Evolutionary conservation across 1,284 basidiomycete genomes (phyloP).

Genomic region (Malassezia slooffiae): DNA sequence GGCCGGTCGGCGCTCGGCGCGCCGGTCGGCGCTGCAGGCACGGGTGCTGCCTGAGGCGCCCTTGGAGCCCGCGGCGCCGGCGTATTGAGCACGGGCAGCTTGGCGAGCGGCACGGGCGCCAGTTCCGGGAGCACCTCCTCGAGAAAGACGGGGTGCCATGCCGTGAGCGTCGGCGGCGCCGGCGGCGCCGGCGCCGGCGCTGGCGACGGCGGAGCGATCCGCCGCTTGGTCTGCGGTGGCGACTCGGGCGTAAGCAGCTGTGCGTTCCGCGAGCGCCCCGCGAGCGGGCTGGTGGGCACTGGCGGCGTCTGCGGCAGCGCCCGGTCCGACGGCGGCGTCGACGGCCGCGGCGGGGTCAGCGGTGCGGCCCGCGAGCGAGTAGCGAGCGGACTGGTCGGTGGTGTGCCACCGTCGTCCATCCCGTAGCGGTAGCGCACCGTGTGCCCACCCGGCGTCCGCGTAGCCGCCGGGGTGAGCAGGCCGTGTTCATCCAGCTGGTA

Average conservation of each 20-base stretch:
- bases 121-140: background rate
- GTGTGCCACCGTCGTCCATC: background rate
- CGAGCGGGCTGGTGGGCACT: background rate
- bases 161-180: background rate
- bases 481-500: background rate
- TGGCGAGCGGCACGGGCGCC: constrained; percentile 5
- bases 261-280: background rate
- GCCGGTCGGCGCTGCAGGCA: background rate
- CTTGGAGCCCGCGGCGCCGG: background rate
- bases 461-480: constrained; percentile 9
- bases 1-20: background rate
- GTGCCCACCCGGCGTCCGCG: constrained; percentile 7
- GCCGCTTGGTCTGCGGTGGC: background rate
- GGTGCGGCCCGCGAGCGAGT: background rate
- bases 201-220: background rate
- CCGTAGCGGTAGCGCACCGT: constrained; percentile 3
- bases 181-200: background rate
- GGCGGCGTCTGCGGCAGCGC: too few species aligned
- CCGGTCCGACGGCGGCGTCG: too few species aligned
- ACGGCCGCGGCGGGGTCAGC: background rate
- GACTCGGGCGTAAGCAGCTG: background rate
- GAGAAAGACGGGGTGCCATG: constrained; percentile 12
- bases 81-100: constrained; percentile 4
- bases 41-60: background rate
- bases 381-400: constrained; percentile 3